Evolutionary conservation across 2,329 filamentous ascomycete species (phyloP), one percentile per base, ranked within the genome.

Genomic region (Cladosporium sp.): DNA sequence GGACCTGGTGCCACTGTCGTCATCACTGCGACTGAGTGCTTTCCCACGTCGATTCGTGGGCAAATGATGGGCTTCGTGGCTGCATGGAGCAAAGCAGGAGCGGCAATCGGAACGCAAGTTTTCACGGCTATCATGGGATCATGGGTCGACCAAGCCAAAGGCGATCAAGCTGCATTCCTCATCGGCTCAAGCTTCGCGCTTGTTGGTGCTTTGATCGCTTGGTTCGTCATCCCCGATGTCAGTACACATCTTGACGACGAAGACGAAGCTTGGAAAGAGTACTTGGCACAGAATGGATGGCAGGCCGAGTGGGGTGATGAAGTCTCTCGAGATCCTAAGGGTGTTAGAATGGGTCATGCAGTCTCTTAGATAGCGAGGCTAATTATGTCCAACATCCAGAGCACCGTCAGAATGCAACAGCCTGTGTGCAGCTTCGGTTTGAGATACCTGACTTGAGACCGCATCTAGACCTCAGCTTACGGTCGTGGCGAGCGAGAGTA

Each of bases 161-260:
- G 57, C 18, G 87, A 88, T 2, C 88, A 94, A 65, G 88, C 93
- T 57, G 88, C 88, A 0, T 95, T 95, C 71, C 93, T 84, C 67
- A 88, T 95, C 15, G 85, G 84, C 2, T 86, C 84, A 20, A 74
- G 79, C 19, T 70, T 95, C 52, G 91, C 87, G 55, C 67, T 93
- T 12, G 73, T 95, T 32, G 84, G 84, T 2, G 87, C 86, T 0
- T 67, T 72, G 11, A 66, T 89, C 13, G 79, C 80, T 2, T 71
- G 85, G 7, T 79, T 89, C 57, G 51, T 68, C 33, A 63, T 69
- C 8, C 65, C 61, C 11, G 60, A 59, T 30, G 43, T 59, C 7
- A 51, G 58, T 7, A 53, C 56, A 11, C 52, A 55, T 7, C 53
- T 67, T 5, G 61, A 58, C 2, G 53, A 64, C n/a, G 64, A 67